Evolutionary conservation across 306 rosid genomes (phyloP).

Genomic region (peach (Prunus persica)): DNA sequence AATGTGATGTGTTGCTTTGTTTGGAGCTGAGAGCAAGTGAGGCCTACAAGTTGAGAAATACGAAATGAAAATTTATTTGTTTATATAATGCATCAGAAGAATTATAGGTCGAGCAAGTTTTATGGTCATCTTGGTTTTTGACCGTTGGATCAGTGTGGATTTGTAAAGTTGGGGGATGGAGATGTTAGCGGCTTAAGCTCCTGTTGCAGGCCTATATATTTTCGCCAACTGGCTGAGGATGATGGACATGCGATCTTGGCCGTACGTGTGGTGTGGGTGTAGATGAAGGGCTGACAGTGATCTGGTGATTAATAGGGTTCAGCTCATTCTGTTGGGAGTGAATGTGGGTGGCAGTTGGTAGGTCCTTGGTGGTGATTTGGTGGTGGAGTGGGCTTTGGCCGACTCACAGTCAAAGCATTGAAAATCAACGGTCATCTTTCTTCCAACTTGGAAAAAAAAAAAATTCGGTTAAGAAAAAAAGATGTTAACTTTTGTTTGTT

Average conservation of each 20-base stretch:
- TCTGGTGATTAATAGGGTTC: constrained; percentile 3
- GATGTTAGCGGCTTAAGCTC: background rate
- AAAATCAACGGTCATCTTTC: background rate
- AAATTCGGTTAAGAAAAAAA: background rate
- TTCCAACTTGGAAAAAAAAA: background rate
- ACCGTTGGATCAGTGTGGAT: background rate
- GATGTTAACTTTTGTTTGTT: background rate
- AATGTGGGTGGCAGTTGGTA: constrained; percentile 27
- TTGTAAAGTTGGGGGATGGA: background rate
- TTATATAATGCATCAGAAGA: background rate
- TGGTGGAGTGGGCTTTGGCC: background rate
- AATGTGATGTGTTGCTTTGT: background rate
- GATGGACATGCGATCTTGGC: constrained; percentile 4
- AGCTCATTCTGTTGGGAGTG: background rate
- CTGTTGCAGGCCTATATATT: background rate
- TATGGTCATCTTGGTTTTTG: background rate
- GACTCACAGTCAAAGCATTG: background rate
- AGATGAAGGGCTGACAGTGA: background rate
- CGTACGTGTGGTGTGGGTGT: constrained; percentile 30
- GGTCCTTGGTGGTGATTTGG: constrained; percentile 5
- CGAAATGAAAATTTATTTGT: background rate
- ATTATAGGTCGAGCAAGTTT: constrained; percentile 24
- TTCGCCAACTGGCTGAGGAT: constrained; percentile 2
- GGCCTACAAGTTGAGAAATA: background rate
- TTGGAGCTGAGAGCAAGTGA: background rate